Evolutionary conservation across 768 basidiomycete genomes (phyloP).

Genomic region (Leccinum subgranulosum): DNA sequence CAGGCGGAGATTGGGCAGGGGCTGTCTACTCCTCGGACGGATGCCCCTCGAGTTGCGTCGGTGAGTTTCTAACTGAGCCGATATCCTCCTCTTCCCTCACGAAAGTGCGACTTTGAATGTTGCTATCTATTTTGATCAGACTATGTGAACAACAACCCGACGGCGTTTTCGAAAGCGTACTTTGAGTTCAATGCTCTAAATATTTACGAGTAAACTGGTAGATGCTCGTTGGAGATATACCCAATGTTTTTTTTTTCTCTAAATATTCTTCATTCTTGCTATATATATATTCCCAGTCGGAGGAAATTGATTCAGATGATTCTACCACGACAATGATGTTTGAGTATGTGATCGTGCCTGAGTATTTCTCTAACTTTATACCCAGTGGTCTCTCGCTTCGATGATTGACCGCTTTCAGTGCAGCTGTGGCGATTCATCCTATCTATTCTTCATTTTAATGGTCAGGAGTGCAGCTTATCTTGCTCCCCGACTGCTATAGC

Average conservation of each 20-base stretch:
- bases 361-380: background rate
- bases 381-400: background rate
- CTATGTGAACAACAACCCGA: constrained; percentile 42
- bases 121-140: constrained; percentile 30
- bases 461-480: too few relatives aligned
- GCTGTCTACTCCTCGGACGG: constrained; percentile 11
- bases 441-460: background rate
- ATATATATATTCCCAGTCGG: background rate
- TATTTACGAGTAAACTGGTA: constrained; percentile 13
- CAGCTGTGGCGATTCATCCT: too few relatives aligned
- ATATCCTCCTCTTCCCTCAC: background rate
- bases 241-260: background rate
- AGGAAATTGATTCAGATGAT: background rate
- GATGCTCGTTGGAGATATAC: background rate
- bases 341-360: background rate
- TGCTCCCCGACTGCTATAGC: too few relatives aligned
- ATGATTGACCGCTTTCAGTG: background rate
- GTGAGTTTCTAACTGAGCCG: constrained; percentile 13
- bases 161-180: constrained; percentile 16
- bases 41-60: constrained; percentile 27
- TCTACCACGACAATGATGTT: background rate
- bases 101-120: constrained; percentile 25
- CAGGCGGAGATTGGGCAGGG: constrained; percentile 32
- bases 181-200: constrained; percentile 24
- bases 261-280: background rate